Evolutionary conservation across 2,329 filamentous ascomycete species (phyloP), one percentile per base, ranked within the genome.

Genomic region (Fusarium miscanthi): DNA sequence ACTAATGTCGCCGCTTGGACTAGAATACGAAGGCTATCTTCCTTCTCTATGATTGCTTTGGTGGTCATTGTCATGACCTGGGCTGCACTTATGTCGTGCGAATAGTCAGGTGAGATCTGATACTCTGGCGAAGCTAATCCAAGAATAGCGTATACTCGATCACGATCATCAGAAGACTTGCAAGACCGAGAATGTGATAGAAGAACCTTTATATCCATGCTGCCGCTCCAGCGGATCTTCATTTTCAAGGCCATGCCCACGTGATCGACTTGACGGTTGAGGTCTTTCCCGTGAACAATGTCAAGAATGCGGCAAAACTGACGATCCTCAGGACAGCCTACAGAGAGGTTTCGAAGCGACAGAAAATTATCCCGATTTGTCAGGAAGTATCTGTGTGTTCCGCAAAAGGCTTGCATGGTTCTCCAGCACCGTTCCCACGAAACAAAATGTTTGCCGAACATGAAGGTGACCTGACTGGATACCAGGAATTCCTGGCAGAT

Each of bases 221-320:
- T 14, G 0, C 46, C 46, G 1, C 8, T 8, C 31, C 48, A 51
- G 0, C 1, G 1, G 2, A 25, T 51, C 8, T 51, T 51, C 16
- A 51, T 51, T 0, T 1, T 7, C 8, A 35, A 3, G 0, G 48
- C 48, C 3, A 2, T 8, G 0, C n/a, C 0, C 3, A 51, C 31
- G 1, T 51, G 48, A 0, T 21, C 8, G 2, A 51, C 2, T 23
- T 51, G 48, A 2, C 5, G 11, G 3, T 2, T 2, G 2, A 35
- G 16, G 16, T 14, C n/a, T 10, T n/a, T 35, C 3, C 25, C 0
- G 0, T 8, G 0, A 2, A 35, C n/a, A 0, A 14, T 8, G 6
- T 13, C 6, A 8, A 14, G 17, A 5, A 51, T 21, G 8, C 12
- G 48, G 4, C 16, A 4, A 5, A 49, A 2, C 17, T 23, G 30